Base-by-base conservation (phyloP, 768 basidiomycete genomes). In the Brasilioporus rufonigricans region DNA sequence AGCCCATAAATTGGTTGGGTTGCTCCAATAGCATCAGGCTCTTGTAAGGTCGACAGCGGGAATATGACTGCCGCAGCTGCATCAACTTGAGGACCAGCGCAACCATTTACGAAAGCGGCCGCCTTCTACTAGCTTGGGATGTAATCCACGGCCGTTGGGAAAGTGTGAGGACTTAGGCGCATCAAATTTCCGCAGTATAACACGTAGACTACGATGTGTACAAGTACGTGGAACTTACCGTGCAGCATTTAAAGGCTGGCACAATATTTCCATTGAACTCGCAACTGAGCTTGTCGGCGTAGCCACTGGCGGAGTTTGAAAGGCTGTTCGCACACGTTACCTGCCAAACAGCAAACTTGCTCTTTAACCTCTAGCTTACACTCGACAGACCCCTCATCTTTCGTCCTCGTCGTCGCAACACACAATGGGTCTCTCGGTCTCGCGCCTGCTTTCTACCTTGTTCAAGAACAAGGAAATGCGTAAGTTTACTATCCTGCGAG, bases 401-500 rank as follows among this genome's bases (percentile, higher is more conserved):
- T 70, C 61, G 63, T 68, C 61, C 59, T 61, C 65, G 66, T 65
- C 61, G 61, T 67, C 66, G 62, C 60, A 65, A 57, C 50, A 68
- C 76, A 75, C 65, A 72, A 92, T 92, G 90, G 90, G 90, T 84
- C 76, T 92, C 57, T 81, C 82, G 14, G 74, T 92, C 58, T 92
- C 89, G 63, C 77, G 77, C 63, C 73, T 94, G 44, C 83, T 98
- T 67, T 80, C 83, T 47, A 83, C 83, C 72, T 82, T 99, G 70
- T 94, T 98, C 67, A 95, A 94, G 76, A 98, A 97, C 83, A 96
- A 89, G 85, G 96, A 99, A 79, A 98, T 99, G 96, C 93, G 95
- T 97, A 75, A 73, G 95, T 77, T 60, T 65, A 57, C 57, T 62
- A 63, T 43, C 19, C 52, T 39, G 11, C 32, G 7, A 21, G 10